Evolutionary conservation across 2,329 filamentous ascomycete species (phyloP).

Genomic region (Colletotrichum eleusines): DNA sequence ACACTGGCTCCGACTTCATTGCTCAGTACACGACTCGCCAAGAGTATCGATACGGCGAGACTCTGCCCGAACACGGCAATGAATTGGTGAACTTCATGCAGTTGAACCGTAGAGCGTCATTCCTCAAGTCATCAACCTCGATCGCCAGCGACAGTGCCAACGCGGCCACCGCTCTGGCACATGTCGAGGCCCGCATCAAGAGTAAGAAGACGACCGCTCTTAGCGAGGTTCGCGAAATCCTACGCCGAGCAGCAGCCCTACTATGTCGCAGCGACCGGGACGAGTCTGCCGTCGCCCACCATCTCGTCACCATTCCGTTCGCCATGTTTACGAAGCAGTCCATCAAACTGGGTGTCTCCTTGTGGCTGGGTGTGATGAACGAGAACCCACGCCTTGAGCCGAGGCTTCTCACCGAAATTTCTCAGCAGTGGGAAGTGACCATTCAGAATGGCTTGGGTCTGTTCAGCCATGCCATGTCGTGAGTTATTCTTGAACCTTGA

Average conservation of each 20-base stretch:
- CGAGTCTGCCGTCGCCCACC: slow-evolving; percentile 83
- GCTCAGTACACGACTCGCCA: slow-evolving; percentile 97
- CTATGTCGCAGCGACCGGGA: slow-evolving; percentile 83
- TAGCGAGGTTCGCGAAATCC: slow-evolving; percentile 81
- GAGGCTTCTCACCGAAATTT: slow-evolving; percentile 86
- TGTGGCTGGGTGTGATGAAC: slow-evolving; percentile 97
- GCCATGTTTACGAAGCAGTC: slow-evolving; percentile 93
- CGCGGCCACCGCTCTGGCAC: slow-evolving; percentile 74
- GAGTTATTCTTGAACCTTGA: slow-evolving; percentile 47
- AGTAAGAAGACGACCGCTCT: slow-evolving; percentile 78
- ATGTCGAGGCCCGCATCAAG: slow-evolving; percentile 78
- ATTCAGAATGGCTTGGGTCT: slow-evolving; percentile 83
- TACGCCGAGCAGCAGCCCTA: slow-evolving; percentile 86
- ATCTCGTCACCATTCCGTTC: slow-evolving; percentile 94
- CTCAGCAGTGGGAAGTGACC: slow-evolving; percentile 90
- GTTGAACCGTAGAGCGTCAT: slow-evolving; percentile 64
- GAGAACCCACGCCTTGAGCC: slow-evolving; percentile 92
- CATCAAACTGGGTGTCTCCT: slow-evolving; percentile 92
- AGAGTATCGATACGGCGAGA: slow-evolving; percentile 91
- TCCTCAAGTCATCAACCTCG: slow-evolving; percentile 63
- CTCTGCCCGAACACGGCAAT: slow-evolving; percentile 74
- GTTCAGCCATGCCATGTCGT: slow-evolving; percentile 79
- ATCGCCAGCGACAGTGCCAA: slow-evolving; percentile 67
- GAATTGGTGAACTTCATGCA: slow-evolving; percentile 74
- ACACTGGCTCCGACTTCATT: slow-evolving; percentile 95